These are phyloP conservation scores for Plasmodium chabaudi DNA, from an alignment of 169 alveolate species.

Conservation along the genomic window DNA sequence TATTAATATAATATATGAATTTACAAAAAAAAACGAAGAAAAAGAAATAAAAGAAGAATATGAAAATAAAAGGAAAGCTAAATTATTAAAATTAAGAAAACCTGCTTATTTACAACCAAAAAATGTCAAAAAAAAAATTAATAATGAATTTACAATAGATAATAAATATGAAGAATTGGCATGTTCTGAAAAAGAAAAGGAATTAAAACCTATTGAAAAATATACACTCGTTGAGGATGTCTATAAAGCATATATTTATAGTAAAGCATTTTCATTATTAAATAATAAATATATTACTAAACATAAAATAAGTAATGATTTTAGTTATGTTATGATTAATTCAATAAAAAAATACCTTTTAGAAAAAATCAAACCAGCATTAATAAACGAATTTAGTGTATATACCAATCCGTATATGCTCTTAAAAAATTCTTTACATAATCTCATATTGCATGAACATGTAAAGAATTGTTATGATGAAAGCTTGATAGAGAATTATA, in stretches of 20 bases:
- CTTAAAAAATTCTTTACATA: constrained; percentile 34
- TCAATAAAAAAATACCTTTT: constrained; percentile 29
- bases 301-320: constrained; percentile 43
- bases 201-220: constrained; percentile 37
- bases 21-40: constrained; percentile 3
- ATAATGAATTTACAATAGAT: constrained; percentile 4
- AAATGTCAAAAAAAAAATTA: constrained; percentile 26
- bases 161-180: constrained; percentile 25
- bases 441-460: constrained; percentile 30
- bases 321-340: constrained; percentile 35
- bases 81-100: constrained; percentile 15
- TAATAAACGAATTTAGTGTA: constrained; percentile 53
- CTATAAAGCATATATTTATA: constrained; percentile 57
- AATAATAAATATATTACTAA: constrained; percentile 32
- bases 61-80: constrained; percentile 8
- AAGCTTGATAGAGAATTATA: constrained; percentile 15
- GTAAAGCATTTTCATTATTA: constrained; percentile 32
- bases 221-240: constrained; percentile 66
- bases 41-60: constrained; percentile 20
- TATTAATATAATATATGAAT: constrained; percentile 19
- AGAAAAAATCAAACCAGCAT: constrained; percentile 44
- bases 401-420: constrained; percentile 68
- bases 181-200: constrained; percentile 40
- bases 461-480: constrained; percentile 73
- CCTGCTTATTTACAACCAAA: constrained; percentile 62